Evolutionary conservation across 495 filamentous ascomycete genomes (phyloP), one percentile per base, ranked within the genome.

Genomic region (Annulohypoxylon maeteangense): DNA sequence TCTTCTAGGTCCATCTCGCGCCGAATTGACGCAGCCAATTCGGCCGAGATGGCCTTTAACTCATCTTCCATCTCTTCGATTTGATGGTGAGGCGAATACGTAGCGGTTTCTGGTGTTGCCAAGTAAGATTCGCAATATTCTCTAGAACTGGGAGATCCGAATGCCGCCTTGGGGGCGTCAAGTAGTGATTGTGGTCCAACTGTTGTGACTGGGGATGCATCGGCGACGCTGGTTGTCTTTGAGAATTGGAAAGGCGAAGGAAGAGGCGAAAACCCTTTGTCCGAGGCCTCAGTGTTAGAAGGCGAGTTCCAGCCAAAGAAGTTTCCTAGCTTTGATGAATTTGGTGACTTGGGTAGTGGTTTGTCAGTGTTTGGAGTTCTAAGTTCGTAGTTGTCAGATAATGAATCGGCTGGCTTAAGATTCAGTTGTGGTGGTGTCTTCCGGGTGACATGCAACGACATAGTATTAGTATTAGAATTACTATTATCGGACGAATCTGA

Each of bases 1-100:
- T 99, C 96, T 77, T 99, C 95, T 51, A 99, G 79, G 72, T 99
- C 95, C 90, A 99, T 94, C 83, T 99, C 95, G 70, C 95, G 89
- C 64, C 91, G 88, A 73, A 99, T 98, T 29, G 95, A 98, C 32
- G 90, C 86, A 22, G 95, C 96, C 75, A 98, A 81, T 81, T 99
- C 96, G 62, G 91, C 87, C 79, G 93, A 95, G 76, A 99, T 94
- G 77, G 94, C 91, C 68, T 92, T 91, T 78, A 99, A 80, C 83
- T 99, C 95, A 72, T 93, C 92, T 83, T 98, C 94, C 83, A 99
- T 88, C 74, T 96, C 94, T 74, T 91, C 85, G 78, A 91, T 78
- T 67, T 84, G 75, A 60, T 66, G 60, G 57, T 78, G 58, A 47
- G 76, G 29, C 16, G 83, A 78, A 48, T 78, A 70, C 67, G 78